A percentile compares a stretch with the other conserved stretches of the same genome.
Conservation (phyloP, 73 alveolate species). For the Paramecium biaurelia region DNA sequence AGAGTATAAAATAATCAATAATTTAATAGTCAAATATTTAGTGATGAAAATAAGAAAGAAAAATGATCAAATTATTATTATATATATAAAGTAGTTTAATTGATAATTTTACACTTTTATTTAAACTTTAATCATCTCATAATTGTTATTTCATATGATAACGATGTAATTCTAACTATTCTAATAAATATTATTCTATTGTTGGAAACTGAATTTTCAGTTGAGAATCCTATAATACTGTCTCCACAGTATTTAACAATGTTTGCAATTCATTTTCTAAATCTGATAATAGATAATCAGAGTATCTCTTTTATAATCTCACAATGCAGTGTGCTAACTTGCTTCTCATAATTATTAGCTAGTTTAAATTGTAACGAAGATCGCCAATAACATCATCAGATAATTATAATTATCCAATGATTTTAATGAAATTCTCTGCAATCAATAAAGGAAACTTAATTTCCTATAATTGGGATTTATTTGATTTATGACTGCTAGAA, state of each 20-base stretch:
- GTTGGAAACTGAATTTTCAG: neutral
- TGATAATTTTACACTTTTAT: neutral
- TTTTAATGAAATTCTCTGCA: neutral
- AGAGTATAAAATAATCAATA: neutral
- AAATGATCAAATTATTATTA: neutral
- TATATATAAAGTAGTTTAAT: neutral
- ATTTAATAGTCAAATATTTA: neutral
- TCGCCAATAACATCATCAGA: neutral
- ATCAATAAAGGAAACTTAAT: neutral
- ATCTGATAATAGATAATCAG: neutral
- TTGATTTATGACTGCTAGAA: neutral
- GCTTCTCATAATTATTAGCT: neutral
- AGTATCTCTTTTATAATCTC: neutral
- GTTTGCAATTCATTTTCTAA: neutral
- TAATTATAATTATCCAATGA: neutral
- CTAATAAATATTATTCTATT: neutral
- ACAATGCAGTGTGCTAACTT: neutral
- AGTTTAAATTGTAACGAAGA: neutral
- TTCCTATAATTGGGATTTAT: neutral
- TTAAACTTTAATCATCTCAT: neutral
- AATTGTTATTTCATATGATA: neutral
- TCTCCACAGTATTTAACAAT: neutral
- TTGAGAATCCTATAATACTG: neutral
- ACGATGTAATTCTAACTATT: neutral
- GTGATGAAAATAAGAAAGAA: neutral